Evolutionary conservation across 164 flowering plant genomes (phyloP), one percentile per base, ranked within the genome.

Genomic region (Chimonanthus praecox): DNA sequence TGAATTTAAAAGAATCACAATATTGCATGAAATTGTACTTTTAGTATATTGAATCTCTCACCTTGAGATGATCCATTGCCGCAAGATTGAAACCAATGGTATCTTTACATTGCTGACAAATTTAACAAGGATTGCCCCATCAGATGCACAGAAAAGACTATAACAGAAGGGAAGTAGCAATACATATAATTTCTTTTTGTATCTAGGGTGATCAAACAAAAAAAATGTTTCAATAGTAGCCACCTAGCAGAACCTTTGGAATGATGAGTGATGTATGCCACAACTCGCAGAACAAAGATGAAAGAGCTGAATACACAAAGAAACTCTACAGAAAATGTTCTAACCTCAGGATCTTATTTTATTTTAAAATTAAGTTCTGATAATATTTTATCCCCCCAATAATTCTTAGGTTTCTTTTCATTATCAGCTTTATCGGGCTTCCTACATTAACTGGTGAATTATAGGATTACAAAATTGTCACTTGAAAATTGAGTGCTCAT

Each of bases 41-140:
- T 7, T 18, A 43, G 6, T 15, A 66, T 45, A 11, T 33, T 13
- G 6, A 66, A 62, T 16, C 20, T 44, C 20, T 76, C 49, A 94
- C 99, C 97, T 88, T 89, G 21, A 94, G 80, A 83, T 96, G 99
- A 79, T 90, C 95, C 97, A 96, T 90, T 46, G 97, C 99, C 45
- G 99, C 98, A 68, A 92, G 90, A 83, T 96, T 96, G 82, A 90
- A 91, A 49, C 99, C 98, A 73, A 94, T 66, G 10, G 84, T 87
- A 73, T 94, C 99, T 79, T 92, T 96, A 86, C 89, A 89, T 80
- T 88, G 95, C 99, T 96, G 89, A 49, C 10, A 80, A 71, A 79
- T 63, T 63, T 18, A 58, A 68, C 7, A 69, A 15, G 61, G 69
- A 49, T 69, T 51, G 51, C 54, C 18, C 4, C 21, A n/a, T 46